Evolutionary conservation across 208 protist genomes (phyloP).

Genomic region (Trypanosoma scelopori): DNA sequence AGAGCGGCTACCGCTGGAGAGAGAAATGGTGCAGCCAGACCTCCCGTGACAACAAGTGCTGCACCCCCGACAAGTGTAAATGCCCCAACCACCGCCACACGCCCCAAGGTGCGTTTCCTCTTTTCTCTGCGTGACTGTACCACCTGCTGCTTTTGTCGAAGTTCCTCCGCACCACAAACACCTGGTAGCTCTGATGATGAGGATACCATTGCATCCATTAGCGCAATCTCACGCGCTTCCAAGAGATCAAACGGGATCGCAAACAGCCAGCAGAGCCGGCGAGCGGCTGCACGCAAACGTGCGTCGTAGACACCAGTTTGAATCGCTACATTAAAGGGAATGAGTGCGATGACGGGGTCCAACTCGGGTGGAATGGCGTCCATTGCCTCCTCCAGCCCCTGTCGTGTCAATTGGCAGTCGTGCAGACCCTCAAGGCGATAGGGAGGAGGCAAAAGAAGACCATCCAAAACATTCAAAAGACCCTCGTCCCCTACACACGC

Average conservation of each 20-base stretch:
- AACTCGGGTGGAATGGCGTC: constrained; percentile 39
- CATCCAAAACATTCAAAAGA: constrained; percentile 63
- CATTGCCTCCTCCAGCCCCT: constrained; percentile 45
- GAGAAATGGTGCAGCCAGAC: constrained; percentile 69
- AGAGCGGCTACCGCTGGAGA: constrained; percentile 60
- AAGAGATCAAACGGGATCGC: constrained; percentile 58
- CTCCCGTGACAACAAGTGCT: constrained; percentile 65
- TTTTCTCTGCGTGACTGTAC: constrained; percentile 39
- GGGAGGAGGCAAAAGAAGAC: constrained; percentile 64
- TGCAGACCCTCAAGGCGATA: constrained; percentile 43
- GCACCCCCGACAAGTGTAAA: constrained; percentile 70
- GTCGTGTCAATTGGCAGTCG: constrained; percentile 31
- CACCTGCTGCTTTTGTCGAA: constrained; percentile 21
- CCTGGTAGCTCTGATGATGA: neutral
- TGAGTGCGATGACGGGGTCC: constrained; percentile 49
- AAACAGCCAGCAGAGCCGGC: constrained; percentile 72
- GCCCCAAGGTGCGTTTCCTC: constrained; percentile 37
- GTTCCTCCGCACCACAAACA: neutral
- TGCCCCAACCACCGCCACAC: constrained; percentile 64
- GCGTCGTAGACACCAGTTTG: constrained; percentile 65
- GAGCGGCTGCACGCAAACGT: constrained; percentile 54
- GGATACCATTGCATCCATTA: constrained; percentile 21
- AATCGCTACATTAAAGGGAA: constrained; percentile 72
- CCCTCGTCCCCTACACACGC: constrained; percentile 41
- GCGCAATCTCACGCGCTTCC: constrained; percentile 47